phyloP scores from a whole-genome alignment of 179 eudicot species.

The Heliamphora pulchella region DNA sequence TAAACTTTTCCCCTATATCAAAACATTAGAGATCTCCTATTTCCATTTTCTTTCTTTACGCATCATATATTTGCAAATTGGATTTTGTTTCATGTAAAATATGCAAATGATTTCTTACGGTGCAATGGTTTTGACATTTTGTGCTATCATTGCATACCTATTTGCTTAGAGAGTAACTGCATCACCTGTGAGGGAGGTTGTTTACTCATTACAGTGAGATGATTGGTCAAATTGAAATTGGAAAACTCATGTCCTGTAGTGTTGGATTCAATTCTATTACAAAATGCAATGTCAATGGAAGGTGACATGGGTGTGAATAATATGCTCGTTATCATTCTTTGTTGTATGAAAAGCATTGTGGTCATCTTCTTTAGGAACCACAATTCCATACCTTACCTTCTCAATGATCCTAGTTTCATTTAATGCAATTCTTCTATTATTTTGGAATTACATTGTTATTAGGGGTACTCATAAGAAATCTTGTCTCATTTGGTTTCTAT shows the following conservation, averaged over 20 bases:
- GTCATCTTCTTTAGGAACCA: no score
- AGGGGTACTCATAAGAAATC: neutral
- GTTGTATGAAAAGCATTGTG: no score
- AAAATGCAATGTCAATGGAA: neutral
- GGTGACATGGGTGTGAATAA: no score
- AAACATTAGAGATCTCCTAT: neutral
- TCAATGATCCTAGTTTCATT: no score
- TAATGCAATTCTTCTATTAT: no score
- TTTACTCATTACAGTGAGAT: neutral
- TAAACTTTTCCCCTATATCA: constrained; percentile 22
- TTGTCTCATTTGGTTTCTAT: neutral
- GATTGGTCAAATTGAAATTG: neutral
- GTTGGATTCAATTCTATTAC: neutral
- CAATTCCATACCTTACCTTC: no score
- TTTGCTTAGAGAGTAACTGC: neutral
- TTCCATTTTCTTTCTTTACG: neutral
- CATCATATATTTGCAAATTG: neutral
- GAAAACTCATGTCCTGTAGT: neutral
- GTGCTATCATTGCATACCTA: neutral
- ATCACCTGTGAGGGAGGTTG: neutral
- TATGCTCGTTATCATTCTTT: no score
- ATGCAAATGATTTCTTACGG: neutral
- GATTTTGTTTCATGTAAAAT: neutral
- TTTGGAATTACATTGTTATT: no score
- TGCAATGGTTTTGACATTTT: neutral